Evolutionary conservation across 1,284 basidiomycete species (phyloP).

Genomic region (Ceratobasidium papillatum): DNA sequence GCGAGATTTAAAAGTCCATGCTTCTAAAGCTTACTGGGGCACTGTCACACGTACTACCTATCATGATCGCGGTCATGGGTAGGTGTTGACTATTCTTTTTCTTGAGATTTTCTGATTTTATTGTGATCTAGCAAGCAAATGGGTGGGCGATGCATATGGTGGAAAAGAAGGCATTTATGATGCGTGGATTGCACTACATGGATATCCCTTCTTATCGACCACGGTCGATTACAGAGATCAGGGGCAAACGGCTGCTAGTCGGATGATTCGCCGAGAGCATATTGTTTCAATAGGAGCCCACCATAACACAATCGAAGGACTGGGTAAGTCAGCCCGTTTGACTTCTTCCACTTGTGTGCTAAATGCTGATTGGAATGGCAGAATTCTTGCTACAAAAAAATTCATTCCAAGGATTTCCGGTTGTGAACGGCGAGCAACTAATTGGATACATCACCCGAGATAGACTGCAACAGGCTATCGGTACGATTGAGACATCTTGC

Average conservation of each 20-base stretch:
- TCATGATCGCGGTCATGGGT: conserved; percentile 40
- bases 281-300: conserved; percentile 64
- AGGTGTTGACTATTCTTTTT: not conserved
- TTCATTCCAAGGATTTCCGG: conserved; percentile 69
- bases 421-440: conserved; percentile 61
- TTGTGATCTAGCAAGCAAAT: conserved; percentile 69
- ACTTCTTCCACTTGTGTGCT: not conserved
- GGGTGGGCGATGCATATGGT: conserved; percentile 71
- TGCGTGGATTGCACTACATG: conserved; percentile 72
- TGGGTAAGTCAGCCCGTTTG: conserved; percentile 53
- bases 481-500: conserved; percentile 53
- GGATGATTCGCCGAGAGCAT: conserved; percentile 65
- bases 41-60: conserved; percentile 66
- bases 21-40: conserved; percentile 66
- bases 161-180: conserved; percentile 77
- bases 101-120: not conserved
- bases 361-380: conserved; percentile 44
- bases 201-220: conserved; percentile 78
- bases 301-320: conserved; percentile 58
- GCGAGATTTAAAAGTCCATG: conserved; percentile 39
- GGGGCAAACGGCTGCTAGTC: conserved; percentile 66
- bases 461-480: conserved; percentile 60
- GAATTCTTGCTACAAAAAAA: conserved; percentile 56
- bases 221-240: conserved; percentile 67
- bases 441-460: conserved; percentile 69